Evolutionary conservation across 2,329 filamentous ascomycete genomes (phyloP).

Genomic region (Curvularia eragrostidis): DNA sequence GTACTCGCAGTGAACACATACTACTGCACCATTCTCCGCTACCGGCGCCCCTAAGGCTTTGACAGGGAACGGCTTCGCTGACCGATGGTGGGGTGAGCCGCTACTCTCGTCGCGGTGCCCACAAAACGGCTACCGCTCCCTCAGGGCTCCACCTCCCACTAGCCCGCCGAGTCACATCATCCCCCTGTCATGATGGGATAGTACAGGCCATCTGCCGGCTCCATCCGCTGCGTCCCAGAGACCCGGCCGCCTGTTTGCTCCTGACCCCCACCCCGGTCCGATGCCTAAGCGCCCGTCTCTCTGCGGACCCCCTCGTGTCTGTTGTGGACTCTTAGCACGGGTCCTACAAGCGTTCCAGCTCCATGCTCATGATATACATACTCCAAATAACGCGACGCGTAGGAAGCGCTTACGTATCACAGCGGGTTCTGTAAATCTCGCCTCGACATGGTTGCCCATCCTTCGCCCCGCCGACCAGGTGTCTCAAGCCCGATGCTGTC

Average conservation of each 20-base stretch:
- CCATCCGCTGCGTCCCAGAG: constrained; percentile 25
- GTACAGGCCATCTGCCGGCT: constrained; percentile 20
- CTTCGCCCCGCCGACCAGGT: neutral
- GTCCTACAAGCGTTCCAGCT: constrained; percentile 11
- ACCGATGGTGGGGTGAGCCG: neutral
- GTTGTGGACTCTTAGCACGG: constrained; percentile 1
- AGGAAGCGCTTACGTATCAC: neutral
- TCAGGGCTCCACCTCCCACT: neutral
- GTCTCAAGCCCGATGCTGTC: neutral
- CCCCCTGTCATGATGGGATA: neutral
- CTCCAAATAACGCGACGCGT: neutral
- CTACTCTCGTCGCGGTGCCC: neutral
- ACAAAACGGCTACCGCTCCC: constrained; percentile 2
- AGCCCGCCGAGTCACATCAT: neutral
- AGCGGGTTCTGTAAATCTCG: neutral
- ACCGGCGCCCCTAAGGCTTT: neutral
- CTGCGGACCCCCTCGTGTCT: constrained; percentile 7
- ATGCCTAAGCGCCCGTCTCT: constrained; percentile 3
- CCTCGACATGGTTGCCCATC: neutral
- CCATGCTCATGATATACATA: neutral
- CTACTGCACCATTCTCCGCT: neutral
- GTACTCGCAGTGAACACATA: no score
- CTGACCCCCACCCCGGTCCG: neutral
- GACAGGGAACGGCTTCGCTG: neutral
- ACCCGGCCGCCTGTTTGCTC: constrained; percentile 9